Evolutionary conservation across 2,329 filamentous ascomycete genomes (phyloP).

Genomic region (Cryphonectria carpinicola): DNA sequence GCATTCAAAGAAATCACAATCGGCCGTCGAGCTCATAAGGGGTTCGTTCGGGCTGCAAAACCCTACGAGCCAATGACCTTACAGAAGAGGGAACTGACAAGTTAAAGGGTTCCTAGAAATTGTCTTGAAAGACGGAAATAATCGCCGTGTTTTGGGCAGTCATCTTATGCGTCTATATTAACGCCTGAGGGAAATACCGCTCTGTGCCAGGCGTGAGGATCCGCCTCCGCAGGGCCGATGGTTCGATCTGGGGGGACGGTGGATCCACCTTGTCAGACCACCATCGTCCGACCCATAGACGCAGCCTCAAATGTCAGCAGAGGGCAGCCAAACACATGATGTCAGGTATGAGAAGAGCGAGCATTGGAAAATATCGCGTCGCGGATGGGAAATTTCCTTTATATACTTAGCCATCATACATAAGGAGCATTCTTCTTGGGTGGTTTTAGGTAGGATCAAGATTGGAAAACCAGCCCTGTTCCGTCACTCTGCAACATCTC

Average conservation of each 20-base stretch:
- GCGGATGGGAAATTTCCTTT: background rate
- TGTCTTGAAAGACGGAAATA: conserved; percentile 16
- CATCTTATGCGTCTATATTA: conserved; percentile 1
- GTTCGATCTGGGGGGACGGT: conserved; percentile 22
- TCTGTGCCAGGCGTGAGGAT: conserved; percentile 4
- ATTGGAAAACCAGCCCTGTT: background rate
- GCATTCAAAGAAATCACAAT: background rate
- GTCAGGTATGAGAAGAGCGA: conserved; percentile 3
- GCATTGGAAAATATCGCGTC: conserved; percentile 11
- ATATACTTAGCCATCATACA: background rate
- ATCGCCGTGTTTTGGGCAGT: conserved; percentile 14
- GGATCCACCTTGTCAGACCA: conserved; percentile 29
- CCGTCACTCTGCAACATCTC: background rate
- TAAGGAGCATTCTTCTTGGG: background rate
- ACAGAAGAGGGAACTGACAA: background rate
- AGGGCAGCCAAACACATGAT: conserved; percentile 26
- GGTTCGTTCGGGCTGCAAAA: background rate
- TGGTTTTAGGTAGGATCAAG: background rate
- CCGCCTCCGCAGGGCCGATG: conserved; percentile 20
- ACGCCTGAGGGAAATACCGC: background rate
- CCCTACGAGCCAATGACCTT: background rate
- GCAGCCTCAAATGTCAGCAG: conserved; percentile 28
- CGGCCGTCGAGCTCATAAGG: background rate
- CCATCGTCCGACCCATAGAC: conserved; percentile 26
- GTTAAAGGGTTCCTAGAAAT: conserved; percentile 7